A percentile compares a stretch with the other conserved stretches of the same genome.
Evolutionary conservation across 2,329 filamentous ascomycete genomes (phyloP).

Genomic region (Lasiodiplodia sp.): DNA sequence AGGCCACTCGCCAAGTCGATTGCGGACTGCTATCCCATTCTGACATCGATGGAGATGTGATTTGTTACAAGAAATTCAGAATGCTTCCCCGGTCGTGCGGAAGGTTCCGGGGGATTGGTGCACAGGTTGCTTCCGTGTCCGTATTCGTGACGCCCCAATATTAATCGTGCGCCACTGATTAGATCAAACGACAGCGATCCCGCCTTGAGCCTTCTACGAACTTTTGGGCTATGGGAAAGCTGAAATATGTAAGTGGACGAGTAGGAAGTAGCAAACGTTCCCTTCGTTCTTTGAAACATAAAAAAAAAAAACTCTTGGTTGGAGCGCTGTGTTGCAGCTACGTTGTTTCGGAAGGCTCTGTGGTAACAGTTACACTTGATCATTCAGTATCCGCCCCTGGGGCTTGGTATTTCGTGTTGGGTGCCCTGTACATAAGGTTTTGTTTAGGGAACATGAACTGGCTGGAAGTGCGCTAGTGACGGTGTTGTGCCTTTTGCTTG

Average conservation of each 20-base stretch:
- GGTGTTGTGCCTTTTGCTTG: neutral
- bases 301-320: neutral
- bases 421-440: neutral
- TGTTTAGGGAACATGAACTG: neutral
- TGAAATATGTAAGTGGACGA: neutral
- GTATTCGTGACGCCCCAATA: neutral
- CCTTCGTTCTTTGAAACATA: too few relatives aligned
- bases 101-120: neutral
- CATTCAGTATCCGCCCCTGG: neutral
- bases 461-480: neutral
- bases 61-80: neutral
- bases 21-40: neutral
- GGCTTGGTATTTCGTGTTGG: neutral
- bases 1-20: neutral
- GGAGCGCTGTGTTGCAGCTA: neutral
- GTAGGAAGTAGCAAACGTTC: neutral
- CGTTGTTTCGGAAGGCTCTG: neutral
- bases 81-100: neutral
- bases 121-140: neutral
- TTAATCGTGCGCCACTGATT: neutral
- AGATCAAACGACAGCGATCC: neutral
- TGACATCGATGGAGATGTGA: neutral
- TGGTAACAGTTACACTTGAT: neutral
- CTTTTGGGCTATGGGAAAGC: neutral
- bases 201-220: neutral